Percentiles rank a stretch among this genome's conserved stretches.
phyloP scores from a whole-genome alignment of 2,329 filamentous ascomycete species.

The Erysiphe neolycopersici region DNA sequence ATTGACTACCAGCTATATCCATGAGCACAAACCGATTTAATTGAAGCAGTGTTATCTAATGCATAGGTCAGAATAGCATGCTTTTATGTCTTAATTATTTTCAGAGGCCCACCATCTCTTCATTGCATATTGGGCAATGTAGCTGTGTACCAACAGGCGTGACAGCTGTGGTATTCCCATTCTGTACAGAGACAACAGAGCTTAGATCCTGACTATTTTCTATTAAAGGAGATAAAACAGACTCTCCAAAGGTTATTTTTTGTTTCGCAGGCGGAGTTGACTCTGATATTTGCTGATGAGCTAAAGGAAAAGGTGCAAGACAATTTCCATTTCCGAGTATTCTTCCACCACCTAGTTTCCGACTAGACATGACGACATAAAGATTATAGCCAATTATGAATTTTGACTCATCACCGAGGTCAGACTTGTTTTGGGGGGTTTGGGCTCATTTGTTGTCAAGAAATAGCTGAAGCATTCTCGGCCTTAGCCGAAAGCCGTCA shows the following conservation, averaged over 20 bases:
- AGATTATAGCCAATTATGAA: background rate
- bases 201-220: slow-evolving; percentile 52
- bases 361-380: slow-evolving; percentile 37
- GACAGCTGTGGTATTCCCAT: slow-evolving; percentile 23
- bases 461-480: background rate
- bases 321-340: slow-evolving; percentile 69
- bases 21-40: slow-evolving; percentile 38
- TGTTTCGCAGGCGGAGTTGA: slow-evolving; percentile 22
- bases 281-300: slow-evolving; percentile 14
- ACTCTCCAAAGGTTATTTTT: background rate
- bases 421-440: background rate
- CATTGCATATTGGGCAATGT: slow-evolving; percentile 90
- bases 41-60: slow-evolving; percentile 67
- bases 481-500: background rate
- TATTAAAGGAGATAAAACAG: slow-evolving; percentile 35
- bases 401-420: background rate
- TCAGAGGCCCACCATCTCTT: slow-evolving; percentile 54
- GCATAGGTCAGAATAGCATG: background rate
- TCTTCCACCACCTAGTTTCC: slow-evolving; percentile 77
- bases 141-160: slow-evolving; percentile 36
- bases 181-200: slow-evolving; percentile 50
- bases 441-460: background rate
- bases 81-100: background rate
- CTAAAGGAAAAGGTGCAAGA: slow-evolving; percentile 31
- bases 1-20: slow-evolving; percentile 6